phyloP scores from a whole-genome alignment of 2,329 filamentous ascomycete genomes.

The Chrysoporthe austroafricana region DNA sequence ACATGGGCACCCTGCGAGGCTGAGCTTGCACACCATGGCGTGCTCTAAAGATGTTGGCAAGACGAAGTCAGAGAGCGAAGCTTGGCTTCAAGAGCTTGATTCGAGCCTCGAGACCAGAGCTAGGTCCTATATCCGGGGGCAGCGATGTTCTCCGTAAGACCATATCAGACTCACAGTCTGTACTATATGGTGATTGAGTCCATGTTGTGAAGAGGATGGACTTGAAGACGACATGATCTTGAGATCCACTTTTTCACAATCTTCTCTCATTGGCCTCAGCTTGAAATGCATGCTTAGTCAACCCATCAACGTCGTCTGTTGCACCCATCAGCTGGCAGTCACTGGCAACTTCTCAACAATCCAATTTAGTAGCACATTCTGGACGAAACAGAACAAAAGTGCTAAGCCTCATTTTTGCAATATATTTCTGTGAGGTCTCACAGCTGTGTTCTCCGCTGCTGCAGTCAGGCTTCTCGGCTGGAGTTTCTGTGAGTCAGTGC shows the following conservation, averaged over 20 bases:
- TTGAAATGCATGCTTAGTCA: not conserved
- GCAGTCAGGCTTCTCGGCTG: not conserved
- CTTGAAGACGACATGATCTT: not conserved
- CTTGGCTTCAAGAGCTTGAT: no score
- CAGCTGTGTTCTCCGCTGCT: not conserved
- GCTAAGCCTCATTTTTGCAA: not conserved
- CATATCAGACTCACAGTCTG: no score
- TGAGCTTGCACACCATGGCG: not conserved
- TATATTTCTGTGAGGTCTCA: not conserved
- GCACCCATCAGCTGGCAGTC: not conserved
- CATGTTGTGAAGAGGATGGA: no score
- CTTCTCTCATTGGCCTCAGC: not conserved
- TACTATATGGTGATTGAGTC: no score
- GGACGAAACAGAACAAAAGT: not conserved
- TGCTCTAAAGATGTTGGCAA: not conserved
- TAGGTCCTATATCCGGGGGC: no score
- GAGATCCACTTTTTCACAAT: not conserved
- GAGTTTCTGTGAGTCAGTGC: not conserved
- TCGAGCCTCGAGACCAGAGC: no score
- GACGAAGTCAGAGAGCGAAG: not conserved
- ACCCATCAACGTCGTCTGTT: not conserved
- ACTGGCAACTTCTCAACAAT: not conserved
- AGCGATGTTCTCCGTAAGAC: no score
- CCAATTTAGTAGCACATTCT: no score
- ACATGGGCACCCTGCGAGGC: not conserved